A percentile compares a stretch with the other conserved stretches of the same genome.
Evolutionary conservation across 163 green algal genomes (phyloP).

Genomic region (Chloromonas sp.): DNA sequence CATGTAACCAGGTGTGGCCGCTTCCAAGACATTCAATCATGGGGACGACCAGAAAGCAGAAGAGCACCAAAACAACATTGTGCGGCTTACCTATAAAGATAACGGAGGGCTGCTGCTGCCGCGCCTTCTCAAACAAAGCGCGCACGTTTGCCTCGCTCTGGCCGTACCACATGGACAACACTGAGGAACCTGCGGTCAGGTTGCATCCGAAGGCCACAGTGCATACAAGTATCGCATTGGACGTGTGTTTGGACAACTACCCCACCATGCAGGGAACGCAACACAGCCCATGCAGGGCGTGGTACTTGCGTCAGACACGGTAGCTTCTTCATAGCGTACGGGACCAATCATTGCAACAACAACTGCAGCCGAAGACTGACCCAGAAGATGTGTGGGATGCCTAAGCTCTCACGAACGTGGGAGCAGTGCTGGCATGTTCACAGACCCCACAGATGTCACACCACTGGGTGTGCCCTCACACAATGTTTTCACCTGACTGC

Average conservation of each 20-base stretch:
- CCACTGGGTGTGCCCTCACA: not conserved
- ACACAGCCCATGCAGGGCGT: not conserved
- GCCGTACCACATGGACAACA: constrained; percentile 29
- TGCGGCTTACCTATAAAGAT: constrained; percentile 33
- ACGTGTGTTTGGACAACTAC: too few relatives aligned
- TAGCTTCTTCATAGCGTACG: too few relatives aligned
- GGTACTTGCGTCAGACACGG: too few relatives aligned
- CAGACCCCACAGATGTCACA: not conserved
- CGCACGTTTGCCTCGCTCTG: constrained; percentile 38
- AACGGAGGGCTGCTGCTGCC: constrained; percentile 24
- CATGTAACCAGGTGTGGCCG: too few relatives aligned
- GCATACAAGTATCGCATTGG: too few relatives aligned
- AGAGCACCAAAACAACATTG: too few relatives aligned
- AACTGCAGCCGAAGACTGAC: too few relatives aligned
- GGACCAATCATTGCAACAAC: too few relatives aligned
- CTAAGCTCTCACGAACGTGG: not conserved
- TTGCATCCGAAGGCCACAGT: not conserved
- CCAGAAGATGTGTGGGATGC: not conserved
- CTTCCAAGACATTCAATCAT: too few relatives aligned
- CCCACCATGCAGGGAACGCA: not conserved
- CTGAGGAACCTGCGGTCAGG: constrained; percentile 6
- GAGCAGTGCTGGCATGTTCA: not conserved
- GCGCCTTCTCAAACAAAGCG: constrained; percentile 34
- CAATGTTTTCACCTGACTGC: not conserved
- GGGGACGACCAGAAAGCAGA: too few relatives aligned